Conservation (phyloP, 192 early-diverging fungal species). For the Obelidium mucronatum region DNA sequence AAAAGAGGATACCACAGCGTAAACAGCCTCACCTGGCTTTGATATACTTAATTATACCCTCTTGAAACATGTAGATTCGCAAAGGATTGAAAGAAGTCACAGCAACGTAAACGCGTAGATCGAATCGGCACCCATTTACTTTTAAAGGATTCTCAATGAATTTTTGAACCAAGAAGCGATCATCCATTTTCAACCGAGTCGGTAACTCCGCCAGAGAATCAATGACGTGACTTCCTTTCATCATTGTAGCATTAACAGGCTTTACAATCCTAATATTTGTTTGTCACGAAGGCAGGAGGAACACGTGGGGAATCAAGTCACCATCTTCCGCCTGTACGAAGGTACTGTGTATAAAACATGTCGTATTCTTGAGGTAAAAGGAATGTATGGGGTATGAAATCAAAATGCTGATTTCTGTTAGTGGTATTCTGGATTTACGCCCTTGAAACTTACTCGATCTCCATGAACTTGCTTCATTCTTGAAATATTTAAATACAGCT, state of each 20-base stretch:
- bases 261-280: conserved; percentile 23
- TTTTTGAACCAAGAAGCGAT: conserved; percentile 29
- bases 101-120: conserved; percentile 50
- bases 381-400: conserved; percentile 35
- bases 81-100: conserved; percentile 52
- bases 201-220: conserved; percentile 39
- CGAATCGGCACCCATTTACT: conserved; percentile 52
- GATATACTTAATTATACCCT: conserved; percentile 46
- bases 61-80: conserved; percentile 44
- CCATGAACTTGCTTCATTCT: conserved; percentile 31
- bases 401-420: conserved; percentile 23
- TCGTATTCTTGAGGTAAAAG: conserved; percentile 39
- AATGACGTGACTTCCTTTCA: conserved; percentile 10
- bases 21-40: conserved; percentile 34
- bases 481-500: conserved; percentile 33
- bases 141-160: conserved; percentile 49
- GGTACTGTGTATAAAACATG: conserved; percentile 28
- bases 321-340: conserved; percentile 32
- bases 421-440: neutral
- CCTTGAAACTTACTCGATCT: conserved; percentile 33
- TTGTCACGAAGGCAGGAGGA: neutral
- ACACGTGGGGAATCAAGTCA: neutral
- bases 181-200: conserved; percentile 24
- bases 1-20: neutral
- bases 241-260: neutral